These are phyloP conservation scores for Xanthoconium stramineum DNA, from an alignment of 768 basidiomycete species.

Conservation along the genomic window DNA sequence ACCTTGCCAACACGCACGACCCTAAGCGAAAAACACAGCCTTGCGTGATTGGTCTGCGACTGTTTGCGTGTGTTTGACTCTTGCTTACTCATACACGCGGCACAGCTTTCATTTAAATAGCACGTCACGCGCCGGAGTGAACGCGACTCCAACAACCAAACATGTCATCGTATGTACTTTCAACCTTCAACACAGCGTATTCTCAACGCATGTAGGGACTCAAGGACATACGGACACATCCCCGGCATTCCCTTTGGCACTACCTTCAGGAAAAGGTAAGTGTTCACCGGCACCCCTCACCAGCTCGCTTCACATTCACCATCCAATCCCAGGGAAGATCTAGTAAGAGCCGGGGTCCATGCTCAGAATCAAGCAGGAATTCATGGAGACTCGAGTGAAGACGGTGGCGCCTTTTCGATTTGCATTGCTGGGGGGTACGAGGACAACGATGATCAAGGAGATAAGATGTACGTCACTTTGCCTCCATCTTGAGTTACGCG, in stretches of 20 bases:
- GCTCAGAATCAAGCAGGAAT: constrained; percentile 36
- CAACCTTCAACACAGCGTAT: neutral
- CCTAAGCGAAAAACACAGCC: neutral
- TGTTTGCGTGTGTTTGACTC: constrained; percentile 13
- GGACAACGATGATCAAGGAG: constrained; percentile 39
- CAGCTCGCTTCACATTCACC: neutral
- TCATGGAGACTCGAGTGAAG: constrained; percentile 28
- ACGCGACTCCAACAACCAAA: constrained; percentile 6
- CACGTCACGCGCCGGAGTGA: neutral
- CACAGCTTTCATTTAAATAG: constrained; percentile 6
- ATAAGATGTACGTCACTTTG: constrained; percentile 32
- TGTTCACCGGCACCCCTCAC: neutral
- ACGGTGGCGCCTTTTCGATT: constrained; percentile 38
- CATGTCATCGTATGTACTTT: constrained; percentile 19
- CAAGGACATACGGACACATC: constrained; percentile 30
- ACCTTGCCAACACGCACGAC: too few species aligned
- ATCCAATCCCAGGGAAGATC: constrained; percentile 13
- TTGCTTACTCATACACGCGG: constrained; percentile 4
- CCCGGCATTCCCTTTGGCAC: constrained; percentile 18
- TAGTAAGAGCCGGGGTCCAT: constrained; percentile 34
- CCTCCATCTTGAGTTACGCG: neutral
- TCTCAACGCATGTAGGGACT: constrained; percentile 3
- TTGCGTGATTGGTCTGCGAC: neutral
- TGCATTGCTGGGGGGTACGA: constrained; percentile 42
- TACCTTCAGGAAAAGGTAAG: constrained; percentile 22